A percentile compares a stretch with the other conserved stretches of the same genome.
These are phyloP conservation scores for Pseudonectria buxi DNA, from an alignment of 2,329 filamentous ascomycete genomes.

Conservation along the genomic window DNA sequence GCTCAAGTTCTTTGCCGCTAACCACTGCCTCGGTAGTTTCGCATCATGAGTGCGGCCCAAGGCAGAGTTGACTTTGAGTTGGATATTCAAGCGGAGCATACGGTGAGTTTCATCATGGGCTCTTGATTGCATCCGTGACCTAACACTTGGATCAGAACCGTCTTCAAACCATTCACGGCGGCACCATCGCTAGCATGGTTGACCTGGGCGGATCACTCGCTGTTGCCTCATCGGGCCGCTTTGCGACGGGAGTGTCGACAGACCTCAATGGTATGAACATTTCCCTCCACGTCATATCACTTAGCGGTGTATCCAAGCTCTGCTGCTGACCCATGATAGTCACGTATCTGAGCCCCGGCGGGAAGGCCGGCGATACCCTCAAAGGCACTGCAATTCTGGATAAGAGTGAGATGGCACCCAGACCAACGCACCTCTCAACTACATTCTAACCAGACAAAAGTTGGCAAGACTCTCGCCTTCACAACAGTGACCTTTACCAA, in stretches of 20 bases:
- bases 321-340: constrained; percentile 33
- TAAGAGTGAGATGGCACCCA: constrained; percentile 41
- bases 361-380: constrained; percentile 49
- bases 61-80: constrained; percentile 72
- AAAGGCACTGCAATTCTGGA: constrained; percentile 53
- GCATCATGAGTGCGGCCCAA: constrained; percentile 55
- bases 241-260: constrained; percentile 57
- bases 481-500: constrained; percentile 56
- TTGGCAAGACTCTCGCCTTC: constrained; percentile 58
- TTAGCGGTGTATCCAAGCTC: background rate
- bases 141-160: constrained; percentile 51
- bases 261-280: constrained; percentile 53
- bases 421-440: background rate
- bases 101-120: constrained; percentile 40
- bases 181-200: constrained; percentile 70
- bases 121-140: background rate
- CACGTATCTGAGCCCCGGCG: constrained; percentile 55
- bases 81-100: constrained; percentile 67
- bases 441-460: constrained; percentile 27
- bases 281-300: rapidly evolving
- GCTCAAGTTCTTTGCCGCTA: rapidly evolving
- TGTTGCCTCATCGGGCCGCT: constrained; percentile 57
- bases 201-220: constrained; percentile 60
- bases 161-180: constrained; percentile 68
- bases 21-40: constrained; percentile 43